Conservation (phyloP, 2,329 filamentous ascomycete genomes). For the Sphaerulina musiva region DNA sequence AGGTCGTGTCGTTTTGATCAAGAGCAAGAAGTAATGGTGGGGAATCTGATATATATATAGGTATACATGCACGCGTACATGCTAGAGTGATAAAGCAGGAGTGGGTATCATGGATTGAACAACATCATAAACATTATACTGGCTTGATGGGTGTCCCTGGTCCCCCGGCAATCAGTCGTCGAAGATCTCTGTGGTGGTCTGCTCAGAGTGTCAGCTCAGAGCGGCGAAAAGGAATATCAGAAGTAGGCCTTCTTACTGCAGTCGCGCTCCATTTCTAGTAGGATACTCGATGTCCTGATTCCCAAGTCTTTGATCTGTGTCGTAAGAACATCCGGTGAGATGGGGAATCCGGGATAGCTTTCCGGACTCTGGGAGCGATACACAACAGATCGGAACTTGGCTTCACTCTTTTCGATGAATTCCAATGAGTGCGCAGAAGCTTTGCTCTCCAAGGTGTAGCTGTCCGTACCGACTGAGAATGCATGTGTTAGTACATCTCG, state of each 20-base stretch:
- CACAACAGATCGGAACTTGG: background rate
- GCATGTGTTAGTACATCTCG: background rate
- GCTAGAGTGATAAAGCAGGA: too few relatives aligned
- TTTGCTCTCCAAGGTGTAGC: background rate
- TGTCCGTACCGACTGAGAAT: slow-evolving; percentile 4
- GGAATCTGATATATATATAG: too few relatives aligned
- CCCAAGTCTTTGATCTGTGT: background rate
- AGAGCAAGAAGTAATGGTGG: background rate
- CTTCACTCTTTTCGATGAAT: background rate
- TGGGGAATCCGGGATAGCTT: background rate
- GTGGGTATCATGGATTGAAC: too few relatives aligned
- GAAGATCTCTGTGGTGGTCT: too few relatives aligned
- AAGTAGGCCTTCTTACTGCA: background rate
- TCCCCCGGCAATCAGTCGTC: too few relatives aligned
- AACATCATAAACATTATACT: too few relatives aligned
- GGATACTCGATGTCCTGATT: background rate
- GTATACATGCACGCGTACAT: too few relatives aligned
- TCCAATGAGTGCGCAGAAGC: background rate
- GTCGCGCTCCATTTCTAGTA: background rate
- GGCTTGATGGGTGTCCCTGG: too few relatives aligned
- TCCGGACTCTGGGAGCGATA: background rate
- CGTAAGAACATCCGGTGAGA: slow-evolving; percentile 3
- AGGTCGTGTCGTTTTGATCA: slow-evolving; percentile 3
- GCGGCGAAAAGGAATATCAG: too few relatives aligned
- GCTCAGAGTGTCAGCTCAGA: too few relatives aligned